A percentile compares a stretch with the other conserved stretches of the same genome.
Evolutionary conservation across 2,329 filamentous ascomycete genomes (phyloP).

Genomic region (Sporothrix pallida): DNA sequence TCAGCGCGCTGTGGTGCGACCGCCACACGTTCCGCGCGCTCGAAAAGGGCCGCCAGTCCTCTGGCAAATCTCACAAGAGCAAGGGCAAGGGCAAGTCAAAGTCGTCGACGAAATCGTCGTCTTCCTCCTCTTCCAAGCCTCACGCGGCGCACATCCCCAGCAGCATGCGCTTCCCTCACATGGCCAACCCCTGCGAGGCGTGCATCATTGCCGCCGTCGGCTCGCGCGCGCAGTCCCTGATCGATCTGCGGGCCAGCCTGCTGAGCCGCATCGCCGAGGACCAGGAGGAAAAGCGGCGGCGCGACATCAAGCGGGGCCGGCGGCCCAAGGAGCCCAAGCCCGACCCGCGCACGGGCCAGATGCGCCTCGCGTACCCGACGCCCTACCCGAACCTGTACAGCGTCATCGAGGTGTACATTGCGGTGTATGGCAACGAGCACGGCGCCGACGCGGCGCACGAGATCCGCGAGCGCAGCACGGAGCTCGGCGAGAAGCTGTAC

Average conservation of each 20-base stretch:
- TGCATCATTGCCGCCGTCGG: slow-evolving; percentile 60
- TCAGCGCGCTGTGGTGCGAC: slow-evolving; percentile 38
- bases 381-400: slow-evolving; percentile 41
- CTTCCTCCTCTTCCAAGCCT: neutral
- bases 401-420: slow-evolving; percentile 54
- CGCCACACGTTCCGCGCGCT: slow-evolving; percentile 29
- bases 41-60: slow-evolving; percentile 30
- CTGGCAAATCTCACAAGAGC: neutral
- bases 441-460: slow-evolving; percentile 18
- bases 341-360: too few relatives aligned
- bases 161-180: slow-evolving; percentile 31
- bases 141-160: neutral
- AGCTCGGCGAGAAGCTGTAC: slow-evolving; percentile 24
- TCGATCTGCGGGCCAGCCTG: slow-evolving; percentile 54
- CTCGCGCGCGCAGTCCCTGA: slow-evolving; percentile 49
- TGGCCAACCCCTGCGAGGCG: slow-evolving; percentile 54
- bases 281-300: slow-evolving; percentile 12
- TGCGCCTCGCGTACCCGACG: too few relatives aligned
- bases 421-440: slow-evolving; percentile 37
- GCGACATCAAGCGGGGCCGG: neutral
- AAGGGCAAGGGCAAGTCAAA: neutral
- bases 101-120: neutral
- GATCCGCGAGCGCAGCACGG: slow-evolving; percentile 29
- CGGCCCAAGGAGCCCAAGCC: neutral
- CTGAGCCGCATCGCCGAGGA: slow-evolving; percentile 46